Percentiles rank a stretch among this genome's conserved stretches.
Conservation (phyloP, 345 rosid genomes). For the Gynandropsis gynandra region DNA sequence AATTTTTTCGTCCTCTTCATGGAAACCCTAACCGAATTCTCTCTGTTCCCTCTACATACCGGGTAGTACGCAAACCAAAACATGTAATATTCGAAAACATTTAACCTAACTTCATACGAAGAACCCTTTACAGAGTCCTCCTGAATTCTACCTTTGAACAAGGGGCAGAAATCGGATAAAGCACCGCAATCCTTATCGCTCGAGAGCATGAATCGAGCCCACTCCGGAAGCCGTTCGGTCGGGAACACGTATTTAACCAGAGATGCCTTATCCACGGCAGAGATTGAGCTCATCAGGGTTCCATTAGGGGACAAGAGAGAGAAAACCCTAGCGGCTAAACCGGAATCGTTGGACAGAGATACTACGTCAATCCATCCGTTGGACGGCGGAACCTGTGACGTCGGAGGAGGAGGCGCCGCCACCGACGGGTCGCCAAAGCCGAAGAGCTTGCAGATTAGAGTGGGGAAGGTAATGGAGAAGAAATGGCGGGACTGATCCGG, state of each 20-base stretch:
- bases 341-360: conserved; percentile 34
- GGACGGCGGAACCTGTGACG: conserved; percentile 15
- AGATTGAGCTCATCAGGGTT: conserved; percentile 47
- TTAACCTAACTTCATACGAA: conserved; percentile 49
- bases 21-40: conserved; percentile 31
- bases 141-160: conserved; percentile 51
- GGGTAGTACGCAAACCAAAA: conserved; percentile 96
- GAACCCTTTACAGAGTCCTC: conserved; percentile 53
- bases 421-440: conserved; percentile 59
- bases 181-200: conserved; percentile 39
- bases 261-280: conserved; percentile 59
- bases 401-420: conserved; percentile 25
- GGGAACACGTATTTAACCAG: conserved; percentile 84
- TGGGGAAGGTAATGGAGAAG: conserved; percentile 80
- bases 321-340: conserved; percentile 45
- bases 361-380: conserved; percentile 62
- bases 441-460: conserved; percentile 68
- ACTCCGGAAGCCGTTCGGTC: conserved; percentile 65
- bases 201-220: conserved; percentile 54
- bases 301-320: conserved; percentile 56
- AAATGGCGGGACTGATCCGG: conserved; percentile 89
- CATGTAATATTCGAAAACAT: conserved; percentile 77
- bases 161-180: conserved; percentile 47
- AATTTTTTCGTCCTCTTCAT: conserved; percentile 39
- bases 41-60: conserved; percentile 54